Percentiles rank a stretch among this genome's conserved stretches.
Conservation (phyloP, 345 rosid genomes). For the Physaria fendleri region DNA sequence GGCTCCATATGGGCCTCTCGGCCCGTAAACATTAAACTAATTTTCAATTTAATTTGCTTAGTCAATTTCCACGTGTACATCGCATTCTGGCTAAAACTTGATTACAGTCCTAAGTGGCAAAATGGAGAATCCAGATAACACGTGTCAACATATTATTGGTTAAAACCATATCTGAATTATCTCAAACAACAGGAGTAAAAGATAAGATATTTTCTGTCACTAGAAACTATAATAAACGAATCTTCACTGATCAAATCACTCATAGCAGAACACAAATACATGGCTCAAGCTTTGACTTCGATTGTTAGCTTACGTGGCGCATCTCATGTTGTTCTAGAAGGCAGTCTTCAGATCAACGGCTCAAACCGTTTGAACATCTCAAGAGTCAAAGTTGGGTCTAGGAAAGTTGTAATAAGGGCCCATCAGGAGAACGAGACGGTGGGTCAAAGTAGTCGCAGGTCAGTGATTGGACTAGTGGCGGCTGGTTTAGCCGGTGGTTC, state of each 20-base stretch:
- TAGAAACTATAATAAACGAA: conserved; percentile 15
- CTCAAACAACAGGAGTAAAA: conserved; percentile 29
- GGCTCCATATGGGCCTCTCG: conserved; percentile 12
- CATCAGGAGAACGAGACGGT: conserved; percentile 48
- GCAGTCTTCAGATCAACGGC: conserved; percentile 42
- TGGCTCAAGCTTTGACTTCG: conserved; percentile 65
- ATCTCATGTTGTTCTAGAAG: conserved; percentile 58
- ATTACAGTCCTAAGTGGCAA: conserved; percentile 36
- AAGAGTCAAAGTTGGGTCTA: conserved; percentile 21
- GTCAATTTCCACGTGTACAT: conserved; percentile 4
- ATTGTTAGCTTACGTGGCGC: conserved; percentile 67
- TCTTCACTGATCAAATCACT: conserved; percentile 28
- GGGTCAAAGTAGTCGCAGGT: conserved; percentile 62
- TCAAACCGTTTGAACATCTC: conserved; percentile 39
- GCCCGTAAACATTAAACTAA: not conserved
- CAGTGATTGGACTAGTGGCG: conserved; percentile 65
- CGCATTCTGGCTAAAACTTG: not conserved
- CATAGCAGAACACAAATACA: not conserved
- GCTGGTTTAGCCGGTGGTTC: conserved; percentile 73
- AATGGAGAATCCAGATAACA: conserved; percentile 3
- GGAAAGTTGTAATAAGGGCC: conserved; percentile 48
- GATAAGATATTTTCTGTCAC: conserved; percentile 41
- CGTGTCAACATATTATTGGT: conserved; percentile 30
- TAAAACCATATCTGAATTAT: conserved; percentile 39
- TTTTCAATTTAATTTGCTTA: not conserved